Evolutionary conservation across 306 rosid genomes (phyloP).

Genomic region (Hippophae gyantsensis): DNA sequence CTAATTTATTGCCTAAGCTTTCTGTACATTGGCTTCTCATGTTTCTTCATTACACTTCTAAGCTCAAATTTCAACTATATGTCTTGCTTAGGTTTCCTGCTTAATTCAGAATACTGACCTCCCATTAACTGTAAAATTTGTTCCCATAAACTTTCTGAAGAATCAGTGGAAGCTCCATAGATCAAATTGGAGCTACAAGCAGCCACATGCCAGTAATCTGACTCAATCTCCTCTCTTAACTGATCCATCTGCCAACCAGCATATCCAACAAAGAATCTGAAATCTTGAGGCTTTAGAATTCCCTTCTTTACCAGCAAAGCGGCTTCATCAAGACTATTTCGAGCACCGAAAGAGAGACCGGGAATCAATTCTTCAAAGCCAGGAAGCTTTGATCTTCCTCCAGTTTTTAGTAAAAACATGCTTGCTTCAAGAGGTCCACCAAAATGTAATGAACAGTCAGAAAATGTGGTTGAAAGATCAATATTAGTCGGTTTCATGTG

Average conservation of each 20-base stretch:
- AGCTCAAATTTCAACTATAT: constrained; percentile 33
- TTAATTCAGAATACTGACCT: constrained; percentile 84
- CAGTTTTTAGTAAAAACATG: constrained; percentile 73
- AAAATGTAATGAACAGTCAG: constrained; percentile 76
- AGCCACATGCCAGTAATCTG: constrained; percentile 89
- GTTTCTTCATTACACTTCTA: constrained; percentile 20
- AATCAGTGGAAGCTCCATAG: constrained; percentile 35
- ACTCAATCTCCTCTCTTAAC: too few species aligned
- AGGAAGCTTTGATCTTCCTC: constrained; percentile 49
- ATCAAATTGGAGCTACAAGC: constrained; percentile 92
- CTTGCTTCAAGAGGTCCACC: constrained; percentile 98
- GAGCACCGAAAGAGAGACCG: constrained; percentile 83
- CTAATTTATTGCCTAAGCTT: constrained; percentile 31
- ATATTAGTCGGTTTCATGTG: constrained; percentile 80
- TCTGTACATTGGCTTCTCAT: constrained; percentile 45
- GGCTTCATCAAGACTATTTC: constrained; percentile 83
- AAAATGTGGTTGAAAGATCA: constrained; percentile 77
- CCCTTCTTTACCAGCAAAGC: constrained; percentile 83
- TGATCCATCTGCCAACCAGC: constrained; percentile 99
- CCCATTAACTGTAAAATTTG: constrained; percentile 92
- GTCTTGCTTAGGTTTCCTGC: constrained; percentile 96
- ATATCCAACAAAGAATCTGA: constrained; percentile 87
- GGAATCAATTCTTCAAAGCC: constrained; percentile 88
- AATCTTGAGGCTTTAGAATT: constrained; percentile 66
- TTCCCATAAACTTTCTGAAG: constrained; percentile 73